Percentiles rank a stretch among this genome's conserved stretches.
Conservation (phyloP, 1,284 basidiomycete genomes). For the Exobasidium rhododendri region DNA sequence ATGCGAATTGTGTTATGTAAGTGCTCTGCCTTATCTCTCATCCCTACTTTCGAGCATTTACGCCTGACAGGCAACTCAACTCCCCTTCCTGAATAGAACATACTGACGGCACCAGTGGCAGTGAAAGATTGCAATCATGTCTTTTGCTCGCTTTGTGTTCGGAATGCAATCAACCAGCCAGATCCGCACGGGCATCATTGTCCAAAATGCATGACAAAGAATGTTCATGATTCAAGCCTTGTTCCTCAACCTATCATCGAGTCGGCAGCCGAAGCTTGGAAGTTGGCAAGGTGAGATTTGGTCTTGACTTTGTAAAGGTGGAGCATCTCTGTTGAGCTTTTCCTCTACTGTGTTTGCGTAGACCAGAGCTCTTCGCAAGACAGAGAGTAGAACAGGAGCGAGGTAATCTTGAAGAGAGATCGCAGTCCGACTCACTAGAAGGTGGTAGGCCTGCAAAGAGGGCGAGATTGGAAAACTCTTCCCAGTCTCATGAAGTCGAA, state of each 20-base stretch:
- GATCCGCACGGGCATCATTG: constrained; percentile 41
- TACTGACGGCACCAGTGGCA: constrained; percentile 46
- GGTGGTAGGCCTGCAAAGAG: too few species aligned
- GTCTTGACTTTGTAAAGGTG: neutral
- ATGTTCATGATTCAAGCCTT: constrained; percentile 47
- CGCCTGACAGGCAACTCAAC: too few species aligned
- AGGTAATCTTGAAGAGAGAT: neutral
- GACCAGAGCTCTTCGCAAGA: neutral
- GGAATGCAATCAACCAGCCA: constrained; percentile 50
- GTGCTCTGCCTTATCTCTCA: neutral
- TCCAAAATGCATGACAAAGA: constrained; percentile 49
- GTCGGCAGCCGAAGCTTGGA: constrained; percentile 41
- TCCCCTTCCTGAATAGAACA: too few species aligned
- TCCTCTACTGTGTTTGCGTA: neutral
- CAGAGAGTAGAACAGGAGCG: neutral
- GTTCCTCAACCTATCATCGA: constrained; percentile 42
- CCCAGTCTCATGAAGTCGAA: too few species aligned
- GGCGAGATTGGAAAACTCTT: too few species aligned
- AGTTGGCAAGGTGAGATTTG: constrained; percentile 20
- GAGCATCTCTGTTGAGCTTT: constrained; percentile 1
- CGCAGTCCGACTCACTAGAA: too few species aligned
- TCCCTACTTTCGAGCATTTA: neutral
- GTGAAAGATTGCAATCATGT: constrained; percentile 44
- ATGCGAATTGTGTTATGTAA: constrained; percentile 47
- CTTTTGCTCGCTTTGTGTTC: constrained; percentile 51